A percentile compares a stretch with the other conserved stretches of the same genome.
Conservation (phyloP, 2,329 filamentous ascomycete species). For the Samsoniella hepiali region DNA sequence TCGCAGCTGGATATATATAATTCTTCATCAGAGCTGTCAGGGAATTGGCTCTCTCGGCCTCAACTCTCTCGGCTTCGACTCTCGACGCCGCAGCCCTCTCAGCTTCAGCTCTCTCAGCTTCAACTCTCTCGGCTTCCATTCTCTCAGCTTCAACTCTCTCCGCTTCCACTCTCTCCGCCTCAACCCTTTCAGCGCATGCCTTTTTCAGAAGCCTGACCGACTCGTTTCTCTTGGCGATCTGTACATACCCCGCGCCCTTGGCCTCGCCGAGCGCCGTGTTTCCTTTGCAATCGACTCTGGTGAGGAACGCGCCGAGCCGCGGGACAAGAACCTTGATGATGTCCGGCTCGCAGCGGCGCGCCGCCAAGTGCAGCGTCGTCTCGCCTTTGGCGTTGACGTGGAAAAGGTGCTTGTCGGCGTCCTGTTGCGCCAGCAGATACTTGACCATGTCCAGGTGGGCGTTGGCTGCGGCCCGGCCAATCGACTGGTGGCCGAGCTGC, state of each 20-base stretch:
- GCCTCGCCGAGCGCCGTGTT: neutral
- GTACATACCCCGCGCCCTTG: neutral
- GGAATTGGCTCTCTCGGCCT: too few relatives aligned
- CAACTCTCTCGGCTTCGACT: too few relatives aligned
- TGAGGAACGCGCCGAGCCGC: neutral
- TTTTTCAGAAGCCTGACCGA: too few relatives aligned
- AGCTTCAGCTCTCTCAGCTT: too few relatives aligned
- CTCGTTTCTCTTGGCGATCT: too few relatives aligned
- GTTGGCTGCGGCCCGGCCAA: neutral
- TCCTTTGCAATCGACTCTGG: neutral
- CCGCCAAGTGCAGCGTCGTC: neutral
- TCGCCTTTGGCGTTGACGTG: neutral
- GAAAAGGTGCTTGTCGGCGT: neutral
- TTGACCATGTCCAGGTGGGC: neutral
- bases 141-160: too few relatives aligned
- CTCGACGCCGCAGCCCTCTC: too few relatives aligned
- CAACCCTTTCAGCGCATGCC: too few relatives aligned
- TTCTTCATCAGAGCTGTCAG: too few relatives aligned
- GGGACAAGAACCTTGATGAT: neutral
- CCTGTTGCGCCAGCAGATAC: neutral
- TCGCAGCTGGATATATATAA: too few relatives aligned
- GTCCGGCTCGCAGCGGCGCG: neutral
- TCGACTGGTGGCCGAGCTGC: neutral
- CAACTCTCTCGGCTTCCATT: too few relatives aligned
- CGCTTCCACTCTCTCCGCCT: too few relatives aligned